phyloP scores from a whole-genome alignment of 768 basidiomycete genomes.

The Suillus alpinus region DNA sequence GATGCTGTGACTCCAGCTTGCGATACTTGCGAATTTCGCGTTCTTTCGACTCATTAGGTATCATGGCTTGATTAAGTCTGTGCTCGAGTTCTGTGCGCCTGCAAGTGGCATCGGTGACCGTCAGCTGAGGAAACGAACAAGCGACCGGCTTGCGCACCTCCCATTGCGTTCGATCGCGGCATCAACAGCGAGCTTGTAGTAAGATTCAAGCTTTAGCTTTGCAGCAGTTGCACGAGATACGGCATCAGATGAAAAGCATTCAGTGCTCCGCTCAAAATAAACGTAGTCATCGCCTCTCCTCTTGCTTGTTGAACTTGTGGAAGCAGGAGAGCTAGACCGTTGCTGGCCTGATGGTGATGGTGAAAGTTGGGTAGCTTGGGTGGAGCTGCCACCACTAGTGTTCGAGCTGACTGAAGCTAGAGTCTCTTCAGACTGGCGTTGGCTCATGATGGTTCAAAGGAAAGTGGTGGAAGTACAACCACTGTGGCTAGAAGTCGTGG shows the following conservation, averaged over 20 bases:
- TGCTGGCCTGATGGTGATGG: constrained; percentile 19
- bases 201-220: constrained; percentile 95
- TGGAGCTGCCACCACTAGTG: neutral
- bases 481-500: constrained; percentile 2
- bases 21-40: constrained; percentile 86
- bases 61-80: constrained; percentile 70
- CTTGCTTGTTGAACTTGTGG: constrained; percentile 27
- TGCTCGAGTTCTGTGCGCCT: constrained; percentile 91
- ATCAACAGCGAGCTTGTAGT: constrained; percentile 97
- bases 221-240: constrained; percentile 89
- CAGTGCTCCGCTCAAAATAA: constrained; percentile 88
- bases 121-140: constrained; percentile 3
- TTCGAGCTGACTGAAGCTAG: neutral
- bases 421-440: constrained; percentile 27
- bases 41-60: constrained; percentile 79
- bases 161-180: constrained; percentile 94
- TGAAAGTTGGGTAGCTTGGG: constrained; percentile 5
- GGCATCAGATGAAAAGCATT: constrained; percentile 80
- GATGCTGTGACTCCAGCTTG: constrained; percentile 82
- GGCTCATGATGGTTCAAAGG: constrained; percentile 21
- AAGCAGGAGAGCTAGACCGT: constrained; percentile 28
- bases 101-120: constrained; percentile 11
- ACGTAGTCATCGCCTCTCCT: constrained; percentile 63
- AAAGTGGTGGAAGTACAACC: constrained; percentile 7
- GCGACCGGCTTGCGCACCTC: constrained; percentile 49